Evolutionary conservation across 1,139 yeast genomes (phyloP).

Genomic region (Hemisphaericaspora xylanilytica): DNA sequence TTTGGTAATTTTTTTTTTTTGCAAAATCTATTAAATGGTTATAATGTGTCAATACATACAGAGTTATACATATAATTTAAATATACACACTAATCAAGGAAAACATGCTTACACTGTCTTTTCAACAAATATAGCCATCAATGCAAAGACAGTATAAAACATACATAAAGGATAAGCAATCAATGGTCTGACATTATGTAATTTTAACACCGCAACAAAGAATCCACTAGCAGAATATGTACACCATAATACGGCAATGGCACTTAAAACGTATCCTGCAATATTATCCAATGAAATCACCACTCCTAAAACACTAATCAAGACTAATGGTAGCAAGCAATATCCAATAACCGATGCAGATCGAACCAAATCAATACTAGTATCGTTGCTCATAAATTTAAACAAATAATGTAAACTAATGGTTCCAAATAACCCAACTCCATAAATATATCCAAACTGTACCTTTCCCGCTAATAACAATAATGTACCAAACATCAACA

Average conservation of each 20-base stretch:
- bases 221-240: slow-evolving; percentile 93
- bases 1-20: background rate
- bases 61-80: too few relatives aligned
- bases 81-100: background rate
- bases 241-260: slow-evolving; percentile 84
- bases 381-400: slow-evolving; percentile 72
- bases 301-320: slow-evolving; percentile 73
- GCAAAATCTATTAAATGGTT: too few relatives aligned
- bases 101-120: slow-evolving; percentile 20
- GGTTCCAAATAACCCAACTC: slow-evolving; percentile 92
- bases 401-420: slow-evolving; percentile 78
- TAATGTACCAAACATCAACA: slow-evolving; percentile 82
- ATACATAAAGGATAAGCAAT: slow-evolving; percentile 93
- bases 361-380: slow-evolving; percentile 61
- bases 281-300: slow-evolving; percentile 66
- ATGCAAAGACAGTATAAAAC: slow-evolving; percentile 91
- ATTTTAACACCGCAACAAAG: slow-evolving; percentile 79
- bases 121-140: slow-evolving; percentile 91
- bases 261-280: slow-evolving; percentile 69
- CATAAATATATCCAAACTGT: slow-evolving; percentile 95
- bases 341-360: slow-evolving; percentile 94
- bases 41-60: too few relatives aligned
- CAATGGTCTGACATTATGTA: slow-evolving; percentile 82
- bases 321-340: slow-evolving; percentile 86
- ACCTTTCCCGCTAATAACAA: slow-evolving; percentile 85